Base-by-base conservation (phyloP, 2,329 filamentous ascomycete species). In the Raffaelea arxii region DNA sequence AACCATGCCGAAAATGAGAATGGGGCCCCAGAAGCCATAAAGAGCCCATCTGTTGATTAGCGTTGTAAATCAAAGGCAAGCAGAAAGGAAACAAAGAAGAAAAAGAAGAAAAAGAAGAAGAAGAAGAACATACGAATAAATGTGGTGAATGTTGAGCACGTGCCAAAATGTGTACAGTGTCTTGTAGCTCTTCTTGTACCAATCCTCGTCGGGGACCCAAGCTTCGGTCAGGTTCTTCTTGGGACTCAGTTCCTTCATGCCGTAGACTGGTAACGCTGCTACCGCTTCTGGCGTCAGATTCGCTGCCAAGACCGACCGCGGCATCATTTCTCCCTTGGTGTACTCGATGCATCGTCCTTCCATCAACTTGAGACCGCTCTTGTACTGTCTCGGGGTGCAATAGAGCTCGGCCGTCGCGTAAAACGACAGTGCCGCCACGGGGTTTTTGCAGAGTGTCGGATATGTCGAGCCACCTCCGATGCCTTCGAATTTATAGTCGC, bases 281-380 rank as follows among this genome's bases (percentile, higher is more conserved):
- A 52, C 45, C 22, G 48, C 51, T 18, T 51, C 48, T 3, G 39
- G 3, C 14, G 53, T 55, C 11, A 55, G 44, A 46, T 55, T 53
- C 12, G 47, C 46, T 0, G 49, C 41, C 9, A 49, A 40, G 1
- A 36, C 19, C 3, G 42, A 41, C 5, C 23, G 14, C 4, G 43
- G 43, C n/a, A 36, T 4, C 11, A 53, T 2, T 4, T 25, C 12
- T 3, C 43, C 24, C 2, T 37, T 18, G 25, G 43, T 49, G 16
- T 51, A 43, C 2, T 39, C 24, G 6, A 21, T 11, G 25, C 53
- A 55, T 22, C 30, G 25, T 1, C 12, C 4, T 2, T 9, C 3
- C 4, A 52, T 12, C 1, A 22, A 18, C 2, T 21, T 19, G 0
- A 49, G 0, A 40, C 45, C 40, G 7, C 12, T 4, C 1, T 38